phyloP scores from a whole-genome alignment of 106 monocot species.

The Iris macrosiphon region DNA sequence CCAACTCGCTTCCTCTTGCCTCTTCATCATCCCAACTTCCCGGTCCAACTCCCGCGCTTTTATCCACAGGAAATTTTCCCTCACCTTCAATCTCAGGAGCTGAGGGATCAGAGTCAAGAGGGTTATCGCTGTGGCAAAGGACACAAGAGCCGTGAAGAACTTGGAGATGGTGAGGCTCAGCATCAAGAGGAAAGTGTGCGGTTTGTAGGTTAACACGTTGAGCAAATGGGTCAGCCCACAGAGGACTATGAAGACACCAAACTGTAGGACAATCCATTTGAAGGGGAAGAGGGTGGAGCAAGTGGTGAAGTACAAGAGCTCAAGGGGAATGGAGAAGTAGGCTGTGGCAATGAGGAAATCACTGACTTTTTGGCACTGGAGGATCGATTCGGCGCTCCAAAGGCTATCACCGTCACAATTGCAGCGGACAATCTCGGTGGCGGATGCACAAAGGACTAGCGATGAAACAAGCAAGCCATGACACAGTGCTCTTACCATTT shows the following conservation, averaged over 20 bases:
- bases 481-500: slow-evolving; percentile 18
- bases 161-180: slow-evolving; percentile 51
- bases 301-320: slow-evolving; percentile 61
- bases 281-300: slow-evolving; percentile 60
- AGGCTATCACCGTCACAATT: slow-evolving; percentile 38
- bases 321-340: slow-evolving; percentile 79
- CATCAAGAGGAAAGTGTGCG: slow-evolving; percentile 52
- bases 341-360: slow-evolving; percentile 67
- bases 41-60: slow-evolving; percentile 58
- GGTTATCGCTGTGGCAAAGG: slow-evolving; percentile 66
- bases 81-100: slow-evolving; percentile 55
- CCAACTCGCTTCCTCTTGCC: slow-evolving; percentile 58
- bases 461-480: slow-evolving; percentile 20
- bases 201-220: slow-evolving; percentile 61
- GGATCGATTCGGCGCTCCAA: slow-evolving; percentile 39
- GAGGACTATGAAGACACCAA: slow-evolving; percentile 65
- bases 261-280: slow-evolving; percentile 73
- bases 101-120: slow-evolving; percentile 71
- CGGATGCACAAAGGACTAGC: slow-evolving; percentile 7
- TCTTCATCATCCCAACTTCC: slow-evolving; percentile 60
- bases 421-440: slow-evolving; percentile 28
- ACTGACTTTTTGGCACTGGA: slow-evolving; percentile 55
- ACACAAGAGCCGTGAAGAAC: slow-evolving; percentile 67
- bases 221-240: slow-evolving; percentile 69
- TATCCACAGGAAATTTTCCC: slow-evolving; percentile 53